These are phyloP conservation scores for Ilyonectria sp. DNA, from an alignment of 2,329 filamentous ascomycete genomes.

Conservation along the genomic window DNA sequence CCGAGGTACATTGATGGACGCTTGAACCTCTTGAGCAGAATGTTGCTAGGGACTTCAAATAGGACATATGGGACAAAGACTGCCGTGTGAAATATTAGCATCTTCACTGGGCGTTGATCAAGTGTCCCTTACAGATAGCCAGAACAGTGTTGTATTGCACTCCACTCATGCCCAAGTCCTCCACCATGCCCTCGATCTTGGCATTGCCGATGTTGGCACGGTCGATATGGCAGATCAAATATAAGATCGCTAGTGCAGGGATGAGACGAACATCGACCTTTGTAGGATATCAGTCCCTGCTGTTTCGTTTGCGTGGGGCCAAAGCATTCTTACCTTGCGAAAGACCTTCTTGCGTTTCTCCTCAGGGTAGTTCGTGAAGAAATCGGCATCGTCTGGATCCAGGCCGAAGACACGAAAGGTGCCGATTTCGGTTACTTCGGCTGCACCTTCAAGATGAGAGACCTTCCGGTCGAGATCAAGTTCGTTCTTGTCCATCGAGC, in stretches of 20 bases:
- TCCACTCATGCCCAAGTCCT: conserved; percentile 64
- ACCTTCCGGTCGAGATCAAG: conserved; percentile 37
- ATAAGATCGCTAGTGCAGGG: conserved; percentile 69
- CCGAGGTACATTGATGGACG: conserved; percentile 45
- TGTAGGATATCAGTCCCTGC: neutral
- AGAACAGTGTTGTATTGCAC: conserved; percentile 72
- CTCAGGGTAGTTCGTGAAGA: conserved; percentile 40
- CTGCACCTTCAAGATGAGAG: conserved; percentile 34
- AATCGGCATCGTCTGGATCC: conserved; percentile 43
- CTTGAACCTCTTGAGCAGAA: conserved; percentile 46
- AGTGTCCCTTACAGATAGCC: conserved; percentile 74
- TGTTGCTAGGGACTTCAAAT: conserved; percentile 46
- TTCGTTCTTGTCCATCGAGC: conserved; percentile 45
- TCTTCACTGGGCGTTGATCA: conserved; percentile 52
- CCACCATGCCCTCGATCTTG: conserved; percentile 60
- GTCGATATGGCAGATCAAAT: conserved; percentile 71
- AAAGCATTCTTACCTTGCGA: conserved; percentile 29
- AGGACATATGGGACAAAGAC: conserved; percentile 45
- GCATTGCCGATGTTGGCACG: conserved; percentile 67
- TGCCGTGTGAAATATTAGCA: neutral
- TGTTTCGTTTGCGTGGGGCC: neutral
- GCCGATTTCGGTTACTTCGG: conserved; percentile 40
- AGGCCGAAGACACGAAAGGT: conserved; percentile 42
- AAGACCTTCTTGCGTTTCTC: conserved; percentile 44
- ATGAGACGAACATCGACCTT: conserved; percentile 53